Percentiles rank a stretch among this genome's conserved stretches.
These are phyloP conservation scores for Atkinsonella hypoxylon DNA, from an alignment of 2,329 filamentous ascomycete species.

Conservation along the genomic window DNA sequence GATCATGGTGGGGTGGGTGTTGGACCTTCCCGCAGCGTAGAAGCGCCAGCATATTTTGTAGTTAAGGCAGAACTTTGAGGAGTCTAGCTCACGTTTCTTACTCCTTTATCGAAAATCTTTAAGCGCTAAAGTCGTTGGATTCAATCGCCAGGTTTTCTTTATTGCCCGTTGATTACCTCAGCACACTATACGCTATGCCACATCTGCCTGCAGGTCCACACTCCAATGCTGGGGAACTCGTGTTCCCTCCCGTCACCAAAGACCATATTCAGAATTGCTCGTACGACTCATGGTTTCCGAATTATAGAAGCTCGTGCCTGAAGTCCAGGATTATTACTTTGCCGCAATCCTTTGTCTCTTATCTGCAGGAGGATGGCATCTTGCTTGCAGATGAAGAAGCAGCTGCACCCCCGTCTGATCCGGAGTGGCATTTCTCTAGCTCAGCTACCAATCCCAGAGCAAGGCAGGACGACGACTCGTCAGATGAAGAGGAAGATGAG, in stretches of 20 bases:
- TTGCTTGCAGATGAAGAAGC: conserved; percentile 63
- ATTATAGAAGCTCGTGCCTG: conserved; percentile 69
- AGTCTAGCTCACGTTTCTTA: neutral
- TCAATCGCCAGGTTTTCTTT: neutral
- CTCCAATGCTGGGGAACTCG: conserved; percentile 24
- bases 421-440: conserved; percentile 32
- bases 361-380: conserved; percentile 87
- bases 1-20: conserved; percentile 12
- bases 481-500: conserved; percentile 34
- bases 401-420: conserved; percentile 42
- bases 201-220: conserved; percentile 17
- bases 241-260: conserved; percentile 74
- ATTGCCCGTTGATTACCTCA: neutral
- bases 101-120: neutral
- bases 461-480: conserved; percentile 29
- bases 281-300: conserved; percentile 83
- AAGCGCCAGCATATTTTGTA: neutral
- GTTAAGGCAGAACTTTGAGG: neutral
- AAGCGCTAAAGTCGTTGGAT: too few relatives aligned
- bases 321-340: conserved; percentile 79
- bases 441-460: conserved; percentile 11
- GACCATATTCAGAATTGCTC: conserved; percentile 90
- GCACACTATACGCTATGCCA: conserved; percentile 18
- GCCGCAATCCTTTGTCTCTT: conserved; percentile 62
- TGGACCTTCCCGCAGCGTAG: too few relatives aligned